Conservation (phyloP, 371 early-diverging fungal genomes). For the Mucor circinelloides region DNA sequence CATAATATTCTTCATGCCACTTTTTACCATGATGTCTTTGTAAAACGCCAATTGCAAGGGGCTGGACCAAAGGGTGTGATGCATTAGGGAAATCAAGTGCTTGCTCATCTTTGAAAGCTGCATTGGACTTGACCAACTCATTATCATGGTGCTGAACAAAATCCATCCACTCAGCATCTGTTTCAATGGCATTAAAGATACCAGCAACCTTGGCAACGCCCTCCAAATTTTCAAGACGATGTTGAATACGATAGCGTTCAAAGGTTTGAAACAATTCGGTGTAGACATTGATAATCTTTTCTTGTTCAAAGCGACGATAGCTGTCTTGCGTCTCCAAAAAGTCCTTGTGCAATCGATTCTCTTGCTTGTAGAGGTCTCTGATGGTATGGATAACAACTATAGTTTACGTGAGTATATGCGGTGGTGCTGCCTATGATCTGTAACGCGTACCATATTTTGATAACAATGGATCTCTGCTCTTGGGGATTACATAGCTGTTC, state of each 20-base stretch:
- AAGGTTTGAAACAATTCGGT: constrained; percentile 19
- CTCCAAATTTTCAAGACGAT: constrained; percentile 22
- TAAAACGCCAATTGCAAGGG: constrained; percentile 7
- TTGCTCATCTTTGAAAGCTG: constrained; percentile 21
- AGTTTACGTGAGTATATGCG: background rate
- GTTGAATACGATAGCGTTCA: constrained; percentile 19
- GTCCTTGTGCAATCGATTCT: constrained; percentile 20
- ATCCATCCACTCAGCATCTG: constrained; percentile 24
- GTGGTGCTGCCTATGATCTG: background rate
- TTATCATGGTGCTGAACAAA: constrained; percentile 26
- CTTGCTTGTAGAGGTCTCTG: constrained; percentile 17
- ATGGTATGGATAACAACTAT: constrained; percentile 19
- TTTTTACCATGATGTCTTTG: constrained; percentile 17
- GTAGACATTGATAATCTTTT: constrained; percentile 25
- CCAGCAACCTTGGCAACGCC: constrained; percentile 20
- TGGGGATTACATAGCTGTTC: constrained; percentile 14
- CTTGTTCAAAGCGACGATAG: constrained; percentile 29
- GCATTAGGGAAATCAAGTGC: constrained; percentile 21
- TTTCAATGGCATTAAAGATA: constrained; percentile 24
- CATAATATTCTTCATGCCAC: constrained; percentile 20
- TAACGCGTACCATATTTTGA: constrained; percentile 21
- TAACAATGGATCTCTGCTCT: constrained; percentile 21
- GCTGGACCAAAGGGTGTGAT: constrained; percentile 23
- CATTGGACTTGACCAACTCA: constrained; percentile 14
- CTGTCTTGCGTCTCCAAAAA: constrained; percentile 21